Evolutionary conservation across 257 asterid genomes (phyloP).

Genomic region (Nicotiana knightiana): DNA sequence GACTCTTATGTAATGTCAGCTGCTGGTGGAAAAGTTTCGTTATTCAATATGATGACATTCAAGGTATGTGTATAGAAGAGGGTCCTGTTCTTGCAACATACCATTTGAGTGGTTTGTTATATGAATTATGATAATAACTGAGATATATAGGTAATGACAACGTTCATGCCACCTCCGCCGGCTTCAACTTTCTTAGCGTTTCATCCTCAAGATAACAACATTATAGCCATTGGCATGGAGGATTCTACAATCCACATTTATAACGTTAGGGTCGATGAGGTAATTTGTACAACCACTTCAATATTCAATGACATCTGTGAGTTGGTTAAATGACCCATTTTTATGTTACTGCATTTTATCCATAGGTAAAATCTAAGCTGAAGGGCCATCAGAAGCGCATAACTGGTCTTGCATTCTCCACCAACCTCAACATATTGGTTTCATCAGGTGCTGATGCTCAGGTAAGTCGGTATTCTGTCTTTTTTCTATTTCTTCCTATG

Average conservation of each 20-base stretch:
- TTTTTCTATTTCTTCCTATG: neutral
- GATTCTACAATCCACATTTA: slow-evolving; percentile 96
- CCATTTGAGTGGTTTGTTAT: slow-evolving; percentile 1
- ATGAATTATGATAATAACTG: slow-evolving; percentile 7
- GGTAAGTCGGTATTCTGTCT: slow-evolving; percentile 32
- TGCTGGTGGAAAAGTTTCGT: slow-evolving; percentile 75
- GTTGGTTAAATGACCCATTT: neutral
- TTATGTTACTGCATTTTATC: neutral
- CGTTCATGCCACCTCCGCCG: slow-evolving; percentile 98
- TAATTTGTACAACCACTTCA: slow-evolving; percentile 15
- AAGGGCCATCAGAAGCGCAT: slow-evolving; percentile 90
- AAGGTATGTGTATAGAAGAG: slow-evolving; percentile 36
- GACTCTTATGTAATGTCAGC: slow-evolving; percentile 86
- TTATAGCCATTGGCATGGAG: slow-evolving; percentile 96
- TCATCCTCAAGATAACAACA: slow-evolving; percentile 95
- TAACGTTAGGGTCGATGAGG: slow-evolving; percentile 94
- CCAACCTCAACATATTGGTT: slow-evolving; percentile 76
- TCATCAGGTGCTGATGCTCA: slow-evolving; percentile 96
- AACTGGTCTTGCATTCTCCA: slow-evolving; percentile 86
- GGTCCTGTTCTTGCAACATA: neutral
- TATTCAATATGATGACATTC: slow-evolving; percentile 81
- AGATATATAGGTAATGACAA: slow-evolving; percentile 70
- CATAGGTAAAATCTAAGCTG: slow-evolving; percentile 73
- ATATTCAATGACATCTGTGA: slow-evolving; percentile 2
- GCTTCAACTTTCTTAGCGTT: slow-evolving; percentile 89